Base-by-base conservation (phyloP, 768 basidiomycete genomes). In the Russula emetica region DNA sequence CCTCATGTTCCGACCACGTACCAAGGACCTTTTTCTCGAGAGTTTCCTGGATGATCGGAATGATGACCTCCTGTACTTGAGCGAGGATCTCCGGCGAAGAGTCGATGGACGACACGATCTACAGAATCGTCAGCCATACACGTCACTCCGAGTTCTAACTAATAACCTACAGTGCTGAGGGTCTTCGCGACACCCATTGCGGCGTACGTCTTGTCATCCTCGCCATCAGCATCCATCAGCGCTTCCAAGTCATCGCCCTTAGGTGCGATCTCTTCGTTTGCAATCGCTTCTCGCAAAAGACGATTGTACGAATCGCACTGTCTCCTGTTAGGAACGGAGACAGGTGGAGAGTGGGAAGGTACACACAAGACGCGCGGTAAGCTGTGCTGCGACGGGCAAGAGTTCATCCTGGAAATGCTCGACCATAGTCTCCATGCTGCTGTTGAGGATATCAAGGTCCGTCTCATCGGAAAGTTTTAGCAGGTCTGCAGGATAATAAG, bases 391-490 rank as follows among this genome's bases (percentile, higher is more conserved):
- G 47, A 94, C 92, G 6, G 92, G 92, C 5, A 92, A 77, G 6
- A 96, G 78, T 77, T 94, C 90, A 5, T 83, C 83, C 71, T 90
- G 86, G 82, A 91, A 96, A 47, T 83, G 82, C 67, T 92, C 85
- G 18, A 94, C 93, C 83, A 95, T 87, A 28, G 84, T 83, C 70
- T 92, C 89, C 87, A 93, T 92, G 70, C 87, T 83, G 65, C 78
- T 79, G 70, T 91, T 92, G 60, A 94, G 79, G 54, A 91, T 81
- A 72, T 95, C 92, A 50, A 96, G 77, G 72, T 95, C 93, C 51
- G 91, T 92, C 75, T 94, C 90, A 72, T 94, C 90, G n/a, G 90
- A 85, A 50, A 96, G 80, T 73, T 91, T 92, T 69, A 94, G 81
- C n/a, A 94, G 78, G 72, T 90, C 91, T 91, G 65, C 16, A n/a